phyloP scores from a whole-genome alignment of 2,329 filamentous ascomycete genomes.

The Beauveria pseudobassiana region DNA sequence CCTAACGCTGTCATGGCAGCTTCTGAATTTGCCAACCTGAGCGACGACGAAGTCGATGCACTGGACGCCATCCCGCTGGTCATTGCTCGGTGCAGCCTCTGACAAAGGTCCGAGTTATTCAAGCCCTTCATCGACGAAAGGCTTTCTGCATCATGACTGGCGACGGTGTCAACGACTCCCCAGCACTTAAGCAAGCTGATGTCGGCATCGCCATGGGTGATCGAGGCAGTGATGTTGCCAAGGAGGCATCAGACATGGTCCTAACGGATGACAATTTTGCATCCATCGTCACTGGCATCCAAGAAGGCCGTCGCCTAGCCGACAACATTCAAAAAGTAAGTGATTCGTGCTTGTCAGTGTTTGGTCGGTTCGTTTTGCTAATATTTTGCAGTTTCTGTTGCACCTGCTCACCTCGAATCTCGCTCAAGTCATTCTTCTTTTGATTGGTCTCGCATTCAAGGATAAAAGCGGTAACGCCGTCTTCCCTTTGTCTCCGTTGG shows the following conservation, averaged over 20 bases:
- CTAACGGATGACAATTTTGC: slow-evolving; percentile 85
- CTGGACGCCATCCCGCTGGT: slow-evolving; percentile 57
- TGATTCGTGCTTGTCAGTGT: neutral
- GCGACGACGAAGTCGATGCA: slow-evolving; percentile 54
- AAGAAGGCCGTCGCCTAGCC: slow-evolving; percentile 61
- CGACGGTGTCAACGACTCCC: slow-evolving; percentile 69
- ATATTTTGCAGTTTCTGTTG: slow-evolving; percentile 42
- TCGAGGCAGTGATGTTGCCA: slow-evolving; percentile 64
- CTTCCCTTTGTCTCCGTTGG: slow-evolving; percentile 63
- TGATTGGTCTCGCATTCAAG: slow-evolving; percentile 63
- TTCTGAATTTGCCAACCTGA: slow-evolving; percentile 54
- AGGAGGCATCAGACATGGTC: slow-evolving; percentile 81
- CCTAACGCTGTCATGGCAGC: slow-evolving; percentile 51
- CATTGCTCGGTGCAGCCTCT: slow-evolving; percentile 60
- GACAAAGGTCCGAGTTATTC: slow-evolving; percentile 70
- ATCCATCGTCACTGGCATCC: slow-evolving; percentile 65
- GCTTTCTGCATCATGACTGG: slow-evolving; percentile 69
- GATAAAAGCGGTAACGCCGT: slow-evolving; percentile 52
- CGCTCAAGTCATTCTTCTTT: slow-evolving; percentile 60
- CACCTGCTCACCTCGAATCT: slow-evolving; percentile 64
- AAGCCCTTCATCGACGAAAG: slow-evolving; percentile 61
- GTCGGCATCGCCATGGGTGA: slow-evolving; percentile 71
- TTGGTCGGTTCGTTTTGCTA: slow-evolving; percentile 10
- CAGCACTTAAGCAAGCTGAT: slow-evolving; percentile 63
- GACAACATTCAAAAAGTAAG: slow-evolving; percentile 67